Percentiles rank a stretch among this genome's conserved stretches.
phyloP scores from a whole-genome alignment of 306 rosid genomes.

The Fragaria ananassa region DNA sequence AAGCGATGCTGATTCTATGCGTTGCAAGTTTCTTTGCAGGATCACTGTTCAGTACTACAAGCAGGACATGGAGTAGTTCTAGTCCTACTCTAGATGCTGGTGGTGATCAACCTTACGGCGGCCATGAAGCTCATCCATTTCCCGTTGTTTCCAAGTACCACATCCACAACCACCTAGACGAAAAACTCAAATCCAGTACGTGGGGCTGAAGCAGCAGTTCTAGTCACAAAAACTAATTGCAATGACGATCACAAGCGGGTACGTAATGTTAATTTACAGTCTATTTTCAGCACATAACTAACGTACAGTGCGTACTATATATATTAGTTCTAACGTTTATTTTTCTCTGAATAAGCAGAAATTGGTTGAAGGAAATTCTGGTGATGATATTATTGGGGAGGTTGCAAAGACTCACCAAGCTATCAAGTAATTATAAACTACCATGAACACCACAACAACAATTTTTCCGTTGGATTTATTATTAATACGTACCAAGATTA shows the following conservation, averaged over 20 bases:
- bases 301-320: too few relatives aligned
- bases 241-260: slow-evolving; percentile 44
- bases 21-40: slow-evolving; percentile 70
- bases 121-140: slow-evolving; percentile 20
- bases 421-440: slow-evolving; percentile 44
- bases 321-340: neutral
- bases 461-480: neutral
- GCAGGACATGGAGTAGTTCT: slow-evolving; percentile 44
- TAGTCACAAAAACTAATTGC: slow-evolving; percentile 22
- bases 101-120: neutral
- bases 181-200: neutral
- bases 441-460: neutral
- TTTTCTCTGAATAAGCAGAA: slow-evolving; percentile 50
- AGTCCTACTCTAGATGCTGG: neutral
- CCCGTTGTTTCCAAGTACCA: slow-evolving; percentile 18
- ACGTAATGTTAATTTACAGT: neutral
- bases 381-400: slow-evolving; percentile 60
- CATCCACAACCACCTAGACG: neutral
- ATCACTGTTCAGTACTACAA: slow-evolving; percentile 48
- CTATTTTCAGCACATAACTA: neutral
- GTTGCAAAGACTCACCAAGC: slow-evolving; percentile 82
- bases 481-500: neutral
- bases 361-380: slow-evolving; percentile 53
- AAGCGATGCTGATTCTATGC: slow-evolving; percentile 46
- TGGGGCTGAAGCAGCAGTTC: neutral